Base-by-base conservation (phyloP, 1,139 yeast genomes). In the Geotrichum phurueaensis region DNA sequence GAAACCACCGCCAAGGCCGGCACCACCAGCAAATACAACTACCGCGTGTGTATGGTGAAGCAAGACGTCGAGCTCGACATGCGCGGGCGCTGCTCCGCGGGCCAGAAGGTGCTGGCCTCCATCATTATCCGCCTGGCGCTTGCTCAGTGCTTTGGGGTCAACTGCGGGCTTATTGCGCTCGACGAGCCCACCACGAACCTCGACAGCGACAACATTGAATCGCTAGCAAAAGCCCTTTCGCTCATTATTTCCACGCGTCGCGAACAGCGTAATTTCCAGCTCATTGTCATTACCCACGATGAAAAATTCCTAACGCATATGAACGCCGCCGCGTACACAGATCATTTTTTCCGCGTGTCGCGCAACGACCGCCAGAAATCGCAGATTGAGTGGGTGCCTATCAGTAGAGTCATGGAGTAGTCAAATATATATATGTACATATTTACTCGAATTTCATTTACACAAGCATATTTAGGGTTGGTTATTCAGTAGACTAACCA, bases 21-120 rank as follows among this genome's bases (percentile, higher is more conserved):
- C 9, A 73, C 75, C 7, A 68, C 73, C 52, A 85, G 85, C 60
- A 83, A 96, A 0, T 92, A 92, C 73, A 92, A 94, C 71, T 94
- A 94, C 71, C 80, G 98, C 51, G 97, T 95, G 25, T 96, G 94
- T 20, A 95, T 95, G 99, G 84, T 85, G 64, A 95, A 95, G 71
- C 90, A 89, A 67, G 95, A 89, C 60, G 87, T 85, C 1, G 99
- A 94, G 72, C 77, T 95, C 54, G 99, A 95, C 70, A 95, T 95
- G 99, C 81, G 99, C 65, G 99, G 99, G 0, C 78, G 99, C 61
- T 95, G 99, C 73, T 90, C 97, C 1, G 99, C 99, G 0, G 99
- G 99, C 0, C 99, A 95, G 73, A 90, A 91, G 71, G 98, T 95
- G 1, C 77, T 95, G 60, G 97, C 99, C 0, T 87, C 96, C 60